These are phyloP conservation scores for Candida parachauliodes DNA, from an alignment of 805 yeast species.

Conservation along the genomic window DNA sequence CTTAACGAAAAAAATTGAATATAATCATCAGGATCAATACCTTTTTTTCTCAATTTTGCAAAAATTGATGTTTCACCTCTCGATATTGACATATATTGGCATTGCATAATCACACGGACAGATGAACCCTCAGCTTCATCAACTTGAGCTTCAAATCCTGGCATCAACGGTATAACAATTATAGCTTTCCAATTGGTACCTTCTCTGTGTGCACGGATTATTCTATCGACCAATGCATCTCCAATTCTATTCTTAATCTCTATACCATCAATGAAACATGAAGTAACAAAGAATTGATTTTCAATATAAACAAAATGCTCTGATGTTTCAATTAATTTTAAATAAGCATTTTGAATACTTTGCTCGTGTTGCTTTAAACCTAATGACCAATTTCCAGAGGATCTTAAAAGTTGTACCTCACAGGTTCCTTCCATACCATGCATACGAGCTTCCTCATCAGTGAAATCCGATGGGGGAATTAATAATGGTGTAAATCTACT, in stretches of 20 bases:
- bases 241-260: constrained; percentile 86
- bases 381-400: constrained; percentile 90
- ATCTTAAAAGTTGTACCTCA: constrained; percentile 84
- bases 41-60: constrained; percentile 71
- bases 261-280: constrained; percentile 82
- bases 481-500: constrained; percentile 89
- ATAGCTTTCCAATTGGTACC: constrained; percentile 84
- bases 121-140: constrained; percentile 92
- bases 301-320: constrained; percentile 93
- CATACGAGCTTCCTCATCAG: constrained; percentile 62
- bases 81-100: constrained; percentile 90
- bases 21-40: constrained; percentile 86
- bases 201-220: constrained; percentile 79
- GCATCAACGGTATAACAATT: constrained; percentile 91
- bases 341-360: constrained; percentile 89
- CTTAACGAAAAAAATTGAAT: constrained; percentile 88
- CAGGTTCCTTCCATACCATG: constrained; percentile 76
- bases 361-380: constrained; percentile 83
- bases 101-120: constrained; percentile 94
- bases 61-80: constrained; percentile 86
- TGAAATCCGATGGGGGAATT: constrained; percentile 87
- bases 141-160: constrained; percentile 92
- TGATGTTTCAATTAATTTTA: constrained; percentile 85
- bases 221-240: constrained; percentile 96
- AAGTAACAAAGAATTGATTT: constrained; percentile 90